Base-by-base conservation (phyloP, 805 yeast species). In the Tetrapisispora taiwanensis region DNA sequence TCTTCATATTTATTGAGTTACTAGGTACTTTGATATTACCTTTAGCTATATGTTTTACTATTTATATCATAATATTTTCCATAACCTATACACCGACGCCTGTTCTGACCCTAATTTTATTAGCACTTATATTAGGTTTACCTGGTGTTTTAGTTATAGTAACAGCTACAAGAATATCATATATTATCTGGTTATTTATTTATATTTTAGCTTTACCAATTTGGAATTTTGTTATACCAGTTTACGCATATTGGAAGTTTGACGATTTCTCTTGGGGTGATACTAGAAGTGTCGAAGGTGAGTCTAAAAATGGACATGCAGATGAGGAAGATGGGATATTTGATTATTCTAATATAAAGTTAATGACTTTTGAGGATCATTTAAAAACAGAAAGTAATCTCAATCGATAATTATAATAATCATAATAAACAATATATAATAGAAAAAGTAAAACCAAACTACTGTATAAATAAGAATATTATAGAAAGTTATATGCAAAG, bases 221-320 rank as follows among this genome's bases (percentile, higher is more conserved):
- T 45, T 88, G 97, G 97, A 88, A 89, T 64, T 82, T 89, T 56
- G 78, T 87, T 3, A 70, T 88, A 38, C 97, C 97, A 2, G 60
- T 79, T 9, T 87, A 88, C 63, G 83, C 96, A 0, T 88, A 73
- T 62, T 88, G 97, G 97, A 87, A 87, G 59, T 87, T 88, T 65
- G 97, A 88, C 65, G 95, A 88, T 60, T 89, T 88, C 66, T 79
- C 88, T 59, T 88, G 97, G 97, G 96, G 97, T 58, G 95, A 86
- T 48, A 89, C 96, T 1, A 74, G 95, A 69, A 73, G 79, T 15
- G 77, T 87, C 39, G 75, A 75, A 20, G 82, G 78, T 17, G 87
- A 77, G 12, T 84, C 76, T 33, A 79, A 72, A n/a, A 26, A 42
- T 4, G 38, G 22, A 7, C 39, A 43, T 15, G 48, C 41, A 54